Evolutionary conservation across 1,284 basidiomycete genomes (phyloP), one percentile per base, ranked within the genome.

Genomic region (Tilletia setariae): DNA sequence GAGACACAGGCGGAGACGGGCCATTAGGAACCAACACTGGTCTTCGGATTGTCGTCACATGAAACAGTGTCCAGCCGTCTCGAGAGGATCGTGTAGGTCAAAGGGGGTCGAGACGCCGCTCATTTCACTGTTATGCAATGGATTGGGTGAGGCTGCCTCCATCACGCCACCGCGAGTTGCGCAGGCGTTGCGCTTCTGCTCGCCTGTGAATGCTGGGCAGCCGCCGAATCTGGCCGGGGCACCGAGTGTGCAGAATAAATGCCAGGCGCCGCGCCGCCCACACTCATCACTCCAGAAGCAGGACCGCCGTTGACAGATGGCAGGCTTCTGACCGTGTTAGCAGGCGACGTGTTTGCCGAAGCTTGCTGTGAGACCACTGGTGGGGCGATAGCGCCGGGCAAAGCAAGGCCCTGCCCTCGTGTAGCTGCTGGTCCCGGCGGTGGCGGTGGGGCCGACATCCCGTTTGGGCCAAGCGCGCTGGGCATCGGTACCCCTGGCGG

Each of bases 401-500:
- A 7, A 16, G 19, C 47, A 49, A 4, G 3, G 8, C 47, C 47
- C 11, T n/a, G 7, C n/a, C 47, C 23, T 49, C 19, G 19, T 6
- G 6, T 49, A 6, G 47, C 47, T 49, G 16, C 47, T 4, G 47
- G 16, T 49, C 47, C 47, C 7, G 47, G 47, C 47, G 47, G 47
- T 19, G 47, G 47, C 51, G 51, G 51, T 28, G 51, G 21, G 11
- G 51, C 51, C 28, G 51, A 53, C 11, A 32, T 25, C 8, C 2
- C 25, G 32, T 40, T 40, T 11, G 30, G 11, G 28, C 28, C 25
- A 28, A 61, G 28, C 8, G 56, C 9, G 32, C 56, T 61, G 30
- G 56, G 56, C 15, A 61, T 61, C 28, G 56, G 56, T 3, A 61
- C 56, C 30, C 56, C 56, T 6, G 56, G 56, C 25, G 56, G 56